These are phyloP conservation scores for Peribolospora kevripleyi DNA, from an alignment of 768 basidiomycete species.

Conservation along the genomic window DNA sequence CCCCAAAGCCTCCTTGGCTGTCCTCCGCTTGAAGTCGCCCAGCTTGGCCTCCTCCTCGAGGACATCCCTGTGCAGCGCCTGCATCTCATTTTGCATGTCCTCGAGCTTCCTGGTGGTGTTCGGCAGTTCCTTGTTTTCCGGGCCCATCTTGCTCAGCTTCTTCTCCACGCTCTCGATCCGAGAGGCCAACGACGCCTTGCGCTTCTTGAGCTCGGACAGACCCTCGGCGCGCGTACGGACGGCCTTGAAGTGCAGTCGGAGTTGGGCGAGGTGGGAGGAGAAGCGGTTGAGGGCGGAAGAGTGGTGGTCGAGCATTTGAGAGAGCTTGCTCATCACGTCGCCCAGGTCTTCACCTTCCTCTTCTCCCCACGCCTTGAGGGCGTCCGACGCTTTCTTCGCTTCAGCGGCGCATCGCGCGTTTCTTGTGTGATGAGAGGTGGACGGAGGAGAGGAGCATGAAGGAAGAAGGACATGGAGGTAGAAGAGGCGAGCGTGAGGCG, in stretches of 20 bases:
- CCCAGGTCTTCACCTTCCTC: conserved; percentile 22
- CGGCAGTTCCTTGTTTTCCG: conserved; percentile 19
- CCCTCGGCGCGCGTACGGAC: conserved; percentile 23
- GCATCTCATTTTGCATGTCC: neutral
- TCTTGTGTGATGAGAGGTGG: neutral
- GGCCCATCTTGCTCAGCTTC: conserved; percentile 20
- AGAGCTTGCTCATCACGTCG: conserved; percentile 20
- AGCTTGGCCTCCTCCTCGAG: conserved; percentile 18
- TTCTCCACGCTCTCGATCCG: conserved; percentile 23
- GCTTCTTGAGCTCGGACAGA: conserved; percentile 17
- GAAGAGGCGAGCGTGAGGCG: no score
- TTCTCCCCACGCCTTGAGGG: conserved; percentile 18
- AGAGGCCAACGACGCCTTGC: conserved; percentile 17
- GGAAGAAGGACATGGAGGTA: no score
- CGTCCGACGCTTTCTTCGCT: conserved; percentile 14
- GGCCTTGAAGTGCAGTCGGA: conserved; percentile 19
- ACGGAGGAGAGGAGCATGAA: no score
- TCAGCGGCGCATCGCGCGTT: conserved; percentile 8
- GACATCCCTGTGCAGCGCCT: conserved; percentile 18
- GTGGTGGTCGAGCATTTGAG: conserved; percentile 19
- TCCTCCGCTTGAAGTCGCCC: conserved; percentile 23
- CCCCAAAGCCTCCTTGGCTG: conserved; percentile 19
- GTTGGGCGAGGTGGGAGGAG: conserved; percentile 12
- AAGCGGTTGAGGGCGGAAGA: conserved; percentile 11
- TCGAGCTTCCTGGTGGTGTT: conserved; percentile 13